Evolutionary conservation across 164 flowering plant species (phyloP).

Genomic region (Houttuynia cordata): DNA sequence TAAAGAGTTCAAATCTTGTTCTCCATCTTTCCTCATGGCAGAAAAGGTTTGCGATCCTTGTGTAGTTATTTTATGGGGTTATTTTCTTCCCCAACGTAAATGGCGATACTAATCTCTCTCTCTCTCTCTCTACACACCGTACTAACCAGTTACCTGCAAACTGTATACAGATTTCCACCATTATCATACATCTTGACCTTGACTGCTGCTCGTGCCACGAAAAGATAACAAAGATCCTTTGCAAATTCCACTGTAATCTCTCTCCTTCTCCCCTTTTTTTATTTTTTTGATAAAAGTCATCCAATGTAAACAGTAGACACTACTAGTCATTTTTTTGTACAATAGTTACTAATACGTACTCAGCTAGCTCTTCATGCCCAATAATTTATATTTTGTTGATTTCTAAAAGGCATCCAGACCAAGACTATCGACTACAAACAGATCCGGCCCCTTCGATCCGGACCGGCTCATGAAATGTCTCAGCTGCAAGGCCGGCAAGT

Average conservation of each 20-base stretch:
- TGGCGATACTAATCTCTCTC: too few species aligned
- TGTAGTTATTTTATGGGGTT: too few species aligned
- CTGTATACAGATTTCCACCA: slow-evolving; percentile 11
- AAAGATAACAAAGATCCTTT: slow-evolving; percentile 28
- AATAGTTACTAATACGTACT: background rate
- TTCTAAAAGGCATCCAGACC: slow-evolving; percentile 4
- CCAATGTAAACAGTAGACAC: background rate
- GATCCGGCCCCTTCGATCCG: slow-evolving; percentile 10
- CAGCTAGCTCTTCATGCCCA: too few species aligned
- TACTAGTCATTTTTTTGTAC: too few species aligned
- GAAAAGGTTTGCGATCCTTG: too few species aligned
- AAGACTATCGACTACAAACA: slow-evolving; percentile 6
- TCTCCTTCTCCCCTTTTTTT: background rate
- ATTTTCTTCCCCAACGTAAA: too few species aligned
- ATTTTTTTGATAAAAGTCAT: background rate
- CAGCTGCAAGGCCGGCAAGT: slow-evolving; percentile 8
- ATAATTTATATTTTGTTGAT: background rate
- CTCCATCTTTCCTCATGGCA: too few species aligned
- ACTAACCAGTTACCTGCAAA: too few species aligned
- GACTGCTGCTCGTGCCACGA: slow-evolving; percentile 24
- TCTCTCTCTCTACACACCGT: background rate
- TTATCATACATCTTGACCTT: slow-evolving; percentile 30
- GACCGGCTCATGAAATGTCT: slow-evolving; percentile 5
- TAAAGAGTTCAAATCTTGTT: too few species aligned
- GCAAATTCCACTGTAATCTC: slow-evolving; percentile 20